Conservation (phyloP, 441 rosid genomes). For the Populus hybrid region DNA sequence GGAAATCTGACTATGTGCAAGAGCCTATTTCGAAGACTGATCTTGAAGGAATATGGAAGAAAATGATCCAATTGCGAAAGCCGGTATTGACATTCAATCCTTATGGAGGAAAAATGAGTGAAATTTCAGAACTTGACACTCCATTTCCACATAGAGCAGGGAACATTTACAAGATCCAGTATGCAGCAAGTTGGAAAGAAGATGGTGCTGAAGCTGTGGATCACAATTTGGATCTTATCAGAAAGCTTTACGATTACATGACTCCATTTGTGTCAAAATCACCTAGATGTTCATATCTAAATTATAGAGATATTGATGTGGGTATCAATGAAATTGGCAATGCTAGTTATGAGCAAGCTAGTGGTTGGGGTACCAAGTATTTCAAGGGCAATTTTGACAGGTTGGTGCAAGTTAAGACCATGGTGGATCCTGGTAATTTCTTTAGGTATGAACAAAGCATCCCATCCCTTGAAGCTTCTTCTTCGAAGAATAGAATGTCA, state of each 20-base stretch:
- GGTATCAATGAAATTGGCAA: slow-evolving; percentile 15
- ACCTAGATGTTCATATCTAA: slow-evolving; percentile 59
- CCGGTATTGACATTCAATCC: neutral
- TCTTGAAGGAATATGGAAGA: neutral
- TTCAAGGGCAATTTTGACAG: slow-evolving; percentile 55
- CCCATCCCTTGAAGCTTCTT: slow-evolving; percentile 27
- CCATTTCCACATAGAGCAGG: neutral
- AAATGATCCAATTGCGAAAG: neutral
- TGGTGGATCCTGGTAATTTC: slow-evolving; percentile 57
- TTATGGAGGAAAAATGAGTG: neutral
- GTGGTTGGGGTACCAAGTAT: slow-evolving; percentile 45
- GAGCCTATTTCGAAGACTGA: neutral
- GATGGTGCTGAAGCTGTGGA: neutral
- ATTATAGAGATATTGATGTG: slow-evolving; percentile 60
- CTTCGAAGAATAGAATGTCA: neutral
- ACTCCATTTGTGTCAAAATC: slow-evolving; percentile 49
- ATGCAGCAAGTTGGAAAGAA: neutral
- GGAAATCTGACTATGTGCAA: neutral
- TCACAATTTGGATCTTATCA: slow-evolving; percentile 34
- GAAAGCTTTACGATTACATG: slow-evolving; percentile 47
- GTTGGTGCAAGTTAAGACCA: slow-evolving; percentile 52
- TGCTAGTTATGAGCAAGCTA: slow-evolving; percentile 26
- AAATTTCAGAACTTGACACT: neutral
- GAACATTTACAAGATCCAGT: neutral
- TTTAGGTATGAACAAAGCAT: slow-evolving; percentile 52